Evolutionary conservation across 352 stramenopile species (phyloP), one percentile per base, ranked within the genome.

Genomic region (Paralagenidium karlingii): DNA sequence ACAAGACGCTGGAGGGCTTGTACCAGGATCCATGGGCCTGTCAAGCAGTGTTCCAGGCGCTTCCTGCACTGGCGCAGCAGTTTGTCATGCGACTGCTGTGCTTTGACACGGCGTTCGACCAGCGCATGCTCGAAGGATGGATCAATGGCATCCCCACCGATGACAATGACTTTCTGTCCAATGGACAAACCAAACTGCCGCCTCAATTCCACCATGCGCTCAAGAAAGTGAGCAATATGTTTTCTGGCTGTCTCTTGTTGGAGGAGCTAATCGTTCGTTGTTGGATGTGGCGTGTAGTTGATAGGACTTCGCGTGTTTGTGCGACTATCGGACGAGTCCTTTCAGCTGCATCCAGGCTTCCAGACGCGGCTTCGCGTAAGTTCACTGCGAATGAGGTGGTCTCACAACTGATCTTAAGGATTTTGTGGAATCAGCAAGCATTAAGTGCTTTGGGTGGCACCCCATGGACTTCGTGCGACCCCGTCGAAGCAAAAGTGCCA

Each of bases 11-110:
- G 20, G 74, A 86, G 57, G 64, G 74, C 24, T 62, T 90, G 24
- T 90, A 86, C 43, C 58, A 80, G 45, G 77, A 90, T 47, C 74
- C 79, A 34, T 94, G 80, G 80, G 83, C 79, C 6, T 94, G 82
- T 43, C 75, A 91, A 47, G 82, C 82, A 12, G 70, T 95, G 4
- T 87, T 93, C 51, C 80, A 93, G 60, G 76, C 79, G 18, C 66
- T 95, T 10, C 67, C 73, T 12, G 51, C 82, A 9, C 69, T 95
- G 16, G 74, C 80, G 13, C 82, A 95, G 57, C 82, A 95, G 58
- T 90, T 94, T 34, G 77, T 94, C 1, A 85, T 94, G 70, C 82
- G 82, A 3, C 60, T 94, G 39, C 54, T 94, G 30, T 67, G 68
- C 18, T 80, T 62, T 11, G 67, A 82, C 33, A 51, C 51, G 33